phyloP scores from a whole-genome alignment of 2,329 filamentous ascomycete species.

The Xylaria sp. region DNA sequence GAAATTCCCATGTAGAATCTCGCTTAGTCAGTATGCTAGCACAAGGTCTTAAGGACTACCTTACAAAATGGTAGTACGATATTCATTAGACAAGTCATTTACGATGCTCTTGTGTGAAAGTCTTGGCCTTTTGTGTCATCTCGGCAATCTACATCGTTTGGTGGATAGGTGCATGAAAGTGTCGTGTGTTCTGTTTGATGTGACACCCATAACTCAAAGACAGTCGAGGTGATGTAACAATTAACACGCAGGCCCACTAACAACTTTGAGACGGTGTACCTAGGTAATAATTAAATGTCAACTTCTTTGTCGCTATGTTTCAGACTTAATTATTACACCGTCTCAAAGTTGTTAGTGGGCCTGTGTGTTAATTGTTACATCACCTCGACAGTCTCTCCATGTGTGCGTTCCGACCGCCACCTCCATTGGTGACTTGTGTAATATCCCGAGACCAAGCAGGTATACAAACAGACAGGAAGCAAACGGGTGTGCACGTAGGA shows the following conservation, averaged over 20 bases:
- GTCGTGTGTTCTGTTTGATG: background rate
- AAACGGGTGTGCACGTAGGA: background rate
- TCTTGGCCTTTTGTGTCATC: background rate
- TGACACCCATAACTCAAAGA: background rate
- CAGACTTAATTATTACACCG: too few species aligned
- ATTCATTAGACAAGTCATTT: background rate
- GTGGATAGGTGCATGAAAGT: background rate
- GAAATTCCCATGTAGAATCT: slow-evolving; percentile 44
- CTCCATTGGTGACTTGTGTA: background rate
- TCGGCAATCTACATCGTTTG: background rate
- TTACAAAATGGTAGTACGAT: background rate
- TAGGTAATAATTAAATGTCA: too few species aligned
- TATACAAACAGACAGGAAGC: slow-evolving; percentile 1
- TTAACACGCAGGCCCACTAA: too few species aligned
- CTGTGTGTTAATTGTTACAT: too few species aligned
- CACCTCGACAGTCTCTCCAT: too few species aligned
- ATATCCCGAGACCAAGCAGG: background rate
- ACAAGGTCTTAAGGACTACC: background rate
- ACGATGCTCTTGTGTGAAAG: background rate
- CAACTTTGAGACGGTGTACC: too few species aligned
- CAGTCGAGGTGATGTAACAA: too few species aligned
- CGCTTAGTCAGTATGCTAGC: slow-evolving; percentile 38
- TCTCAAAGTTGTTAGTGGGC: too few species aligned
- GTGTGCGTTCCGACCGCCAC: too few species aligned
- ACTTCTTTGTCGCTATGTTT: too few species aligned